Base-by-base conservation (phyloP, 352 stramenopile species). In the Salisapilia sapeloensis region DNA sequence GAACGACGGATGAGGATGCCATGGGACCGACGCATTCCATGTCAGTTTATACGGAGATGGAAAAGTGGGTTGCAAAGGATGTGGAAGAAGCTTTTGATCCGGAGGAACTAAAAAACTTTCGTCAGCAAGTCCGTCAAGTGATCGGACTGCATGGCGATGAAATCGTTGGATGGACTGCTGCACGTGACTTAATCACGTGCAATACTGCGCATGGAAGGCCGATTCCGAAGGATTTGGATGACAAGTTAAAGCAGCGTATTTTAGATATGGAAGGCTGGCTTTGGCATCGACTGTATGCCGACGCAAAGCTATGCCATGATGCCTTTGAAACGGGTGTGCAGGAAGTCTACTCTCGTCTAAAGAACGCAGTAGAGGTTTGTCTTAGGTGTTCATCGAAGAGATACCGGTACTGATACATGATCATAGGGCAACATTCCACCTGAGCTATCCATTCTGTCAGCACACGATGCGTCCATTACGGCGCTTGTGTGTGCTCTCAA, bases 391-490 rank as follows among this genome's bases (percentile, higher is more conserved):
- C 35, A 2, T n/a, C n/a, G n/a, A 20, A 24, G 9, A 4, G 31
- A n/a, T 33, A 4, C 16, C 18, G 38, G 15, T 4, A 39, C 26
- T 13, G 4, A 40, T 20, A 39, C 21, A 26, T 38, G 13, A n/a
- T 9, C 24, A 11, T 38, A 20, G 29, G 14, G 4, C 3, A 23
- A 48, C 24, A 15, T 31, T 32, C n/a, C n/a, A 11, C 36, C 47
- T 22, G 48, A 48, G 27, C 15, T 58, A 2, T 38, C 45, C n/a
- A 24, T 58, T 6, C 32, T 54, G 26, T 54, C 49, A 4, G 44
- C 44, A 8, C 49, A 58, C 29, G 44, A 58, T 33, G 50, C 33
- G 20, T 46, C 49, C 1, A 44, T 58, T 21, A 36, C 54, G 20
- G 42, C 44, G 2, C 37, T 54, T 13, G 11, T 48, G 19, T 47